phyloP scores from a whole-genome alignment of 2,329 filamentous ascomycete species.

The Daldinia eschscholtzii region DNA sequence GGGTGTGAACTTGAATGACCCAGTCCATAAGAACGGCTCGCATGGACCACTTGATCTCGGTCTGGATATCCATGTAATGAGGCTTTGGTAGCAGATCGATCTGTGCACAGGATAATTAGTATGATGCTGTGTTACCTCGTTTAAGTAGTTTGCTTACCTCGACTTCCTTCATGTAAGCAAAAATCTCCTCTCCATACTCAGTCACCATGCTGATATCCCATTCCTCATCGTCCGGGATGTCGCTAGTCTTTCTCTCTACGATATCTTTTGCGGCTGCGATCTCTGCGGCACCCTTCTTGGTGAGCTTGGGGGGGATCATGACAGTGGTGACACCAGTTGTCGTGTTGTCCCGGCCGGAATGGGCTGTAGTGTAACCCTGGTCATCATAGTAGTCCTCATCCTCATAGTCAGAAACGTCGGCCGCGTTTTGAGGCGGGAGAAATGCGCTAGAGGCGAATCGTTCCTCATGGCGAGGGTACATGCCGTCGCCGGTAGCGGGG shows the following conservation, averaged over 20 bases:
- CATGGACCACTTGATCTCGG: constrained; percentile 99
- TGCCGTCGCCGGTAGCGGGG: background rate
- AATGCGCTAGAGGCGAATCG: background rate
- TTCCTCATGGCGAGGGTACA: constrained; percentile 17
- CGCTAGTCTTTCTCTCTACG: constrained; percentile 77
- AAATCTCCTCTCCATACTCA: constrained; percentile 96
- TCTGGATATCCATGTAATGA: constrained; percentile 96
- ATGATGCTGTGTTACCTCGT: constrained; percentile 10
- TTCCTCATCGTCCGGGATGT: constrained; percentile 84
- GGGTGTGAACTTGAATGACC: constrained; percentile 94
- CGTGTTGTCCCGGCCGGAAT: constrained; percentile 74
- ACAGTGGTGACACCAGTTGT: constrained; percentile 63
- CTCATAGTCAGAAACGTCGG: constrained; percentile 70
- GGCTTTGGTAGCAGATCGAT: constrained; percentile 85
- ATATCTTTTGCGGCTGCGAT: constrained; percentile 73
- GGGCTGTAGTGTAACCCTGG: constrained; percentile 82
- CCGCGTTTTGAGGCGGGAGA: constrained; percentile 54
- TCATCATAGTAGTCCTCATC: constrained; percentile 73
- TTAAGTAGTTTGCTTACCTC: constrained; percentile 72
- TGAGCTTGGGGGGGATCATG: constrained; percentile 79
- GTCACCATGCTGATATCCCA: constrained; percentile 98
- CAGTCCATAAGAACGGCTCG: constrained; percentile 97
- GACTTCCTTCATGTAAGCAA: constrained; percentile 87
- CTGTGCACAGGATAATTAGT: constrained; percentile 58
- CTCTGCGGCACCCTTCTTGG: constrained; percentile 77